phyloP scores from a whole-genome alignment of 331 rosid genomes.

The Acacia pycnantha region DNA sequence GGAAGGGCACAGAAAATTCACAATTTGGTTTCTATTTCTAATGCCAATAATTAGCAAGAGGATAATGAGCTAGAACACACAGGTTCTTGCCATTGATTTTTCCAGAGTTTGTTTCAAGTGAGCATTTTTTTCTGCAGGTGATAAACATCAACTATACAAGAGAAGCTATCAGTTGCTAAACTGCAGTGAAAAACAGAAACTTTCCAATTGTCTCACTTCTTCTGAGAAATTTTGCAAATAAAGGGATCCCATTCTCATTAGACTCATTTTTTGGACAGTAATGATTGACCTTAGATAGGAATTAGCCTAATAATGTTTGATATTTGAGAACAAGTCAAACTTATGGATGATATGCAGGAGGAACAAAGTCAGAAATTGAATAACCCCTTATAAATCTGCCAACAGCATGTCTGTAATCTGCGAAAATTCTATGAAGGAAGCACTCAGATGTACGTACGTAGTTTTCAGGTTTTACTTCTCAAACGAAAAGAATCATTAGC shows the following conservation, averaged over 20 bases:
- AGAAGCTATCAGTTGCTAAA: background rate
- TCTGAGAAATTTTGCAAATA: background rate
- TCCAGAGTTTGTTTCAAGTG: background rate
- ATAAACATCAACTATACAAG: background rate
- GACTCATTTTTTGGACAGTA: background rate
- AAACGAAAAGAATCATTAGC: background rate
- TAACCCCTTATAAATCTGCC: background rate
- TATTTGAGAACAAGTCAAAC: background rate
- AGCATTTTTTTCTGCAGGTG: background rate
- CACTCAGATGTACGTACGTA: background rate
- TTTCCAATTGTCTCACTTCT: background rate
- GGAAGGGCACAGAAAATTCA: background rate
- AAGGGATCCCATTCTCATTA: background rate
- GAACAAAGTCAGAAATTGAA: background rate
- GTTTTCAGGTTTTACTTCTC: background rate
- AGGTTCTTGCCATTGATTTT: background rate
- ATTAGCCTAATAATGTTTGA: background rate
- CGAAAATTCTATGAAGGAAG: background rate
- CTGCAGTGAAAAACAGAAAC: background rate
- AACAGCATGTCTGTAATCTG: background rate
- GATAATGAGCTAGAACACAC: background rate
- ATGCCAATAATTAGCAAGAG: background rate
- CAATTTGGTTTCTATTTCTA: background rate
- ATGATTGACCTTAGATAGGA: background rate
- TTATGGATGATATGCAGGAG: background rate